Base-by-base conservation (phyloP, 2,329 filamentous ascomycete genomes). In the Drechslerella dactyloides region DNA sequence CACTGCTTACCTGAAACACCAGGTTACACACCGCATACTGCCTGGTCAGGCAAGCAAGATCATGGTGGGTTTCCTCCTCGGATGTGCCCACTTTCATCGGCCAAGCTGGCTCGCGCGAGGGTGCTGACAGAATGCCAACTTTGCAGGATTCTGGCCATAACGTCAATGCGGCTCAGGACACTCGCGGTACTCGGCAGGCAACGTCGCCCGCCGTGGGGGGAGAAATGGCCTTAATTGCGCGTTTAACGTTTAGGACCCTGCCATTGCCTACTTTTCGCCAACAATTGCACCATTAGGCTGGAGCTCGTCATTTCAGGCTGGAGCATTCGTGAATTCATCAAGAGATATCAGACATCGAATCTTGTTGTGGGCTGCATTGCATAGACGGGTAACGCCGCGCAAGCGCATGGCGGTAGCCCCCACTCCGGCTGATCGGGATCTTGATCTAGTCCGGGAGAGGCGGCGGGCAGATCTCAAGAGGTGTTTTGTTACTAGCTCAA, bases 1-100 rank as follows among this genome's bases (percentile, higher is more conserved):
- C 50, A 24, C 59, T 62, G 58, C 33, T 55, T 40, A 70, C 40
- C 40, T 70, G 66, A 70, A 70, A 70, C 66, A 60, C 27, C 44
- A 46, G 54, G 66, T 64, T 63, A 64, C 66, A 70, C 53, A 30
- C 48, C 55, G 50, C 23, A 7, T 23, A 54, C 35, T 54, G 52
- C 57, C 53, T 27, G 27, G 58, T 54, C 52, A 62, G 65, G 65
- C 58, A 63, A 61, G 66, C 54, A 56, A 62, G 8, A 46, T 30
- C 15, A 53, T 24, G 17, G 33, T 42, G 13, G 1, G 30, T 53
- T 50, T 62, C 50, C 35, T 44, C 37, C 51, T 63, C 59, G 59
- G 59, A 27, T 55, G 37, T 50, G 51, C 37, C 51, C 59, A 51
- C 23, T 23, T 63, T 63, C 51, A 40, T 42, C 21, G 51, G 23